Conservation (phyloP, 805 yeast genomes). For the Saturnispora kantuleensis region DNA sequence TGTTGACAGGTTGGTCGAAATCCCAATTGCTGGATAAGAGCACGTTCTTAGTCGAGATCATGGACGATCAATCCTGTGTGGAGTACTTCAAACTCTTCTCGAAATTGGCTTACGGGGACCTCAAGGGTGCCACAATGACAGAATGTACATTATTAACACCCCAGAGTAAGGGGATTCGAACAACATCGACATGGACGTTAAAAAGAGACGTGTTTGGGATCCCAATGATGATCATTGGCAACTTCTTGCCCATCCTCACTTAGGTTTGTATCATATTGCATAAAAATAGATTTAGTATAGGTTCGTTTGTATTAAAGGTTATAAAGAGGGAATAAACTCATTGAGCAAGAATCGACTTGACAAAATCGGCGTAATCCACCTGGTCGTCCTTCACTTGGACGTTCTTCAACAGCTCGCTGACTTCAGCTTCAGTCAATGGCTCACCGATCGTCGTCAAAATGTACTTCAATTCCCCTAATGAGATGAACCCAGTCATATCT, state of each 20-base stretch:
- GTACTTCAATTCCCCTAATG: slow-evolving; percentile 94
- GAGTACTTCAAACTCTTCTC: slow-evolving; percentile 82
- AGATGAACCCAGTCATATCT: slow-evolving; percentile 89
- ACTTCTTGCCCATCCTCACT: slow-evolving; percentile 68
- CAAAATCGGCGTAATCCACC: slow-evolving; percentile 90
- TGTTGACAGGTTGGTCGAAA: slow-evolving; percentile 82
- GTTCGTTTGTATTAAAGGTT: background rate
- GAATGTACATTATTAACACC: slow-evolving; percentile 69
- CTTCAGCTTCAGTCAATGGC: slow-evolving; percentile 81
- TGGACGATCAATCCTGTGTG: slow-evolving; percentile 80
- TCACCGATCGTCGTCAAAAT: slow-evolving; percentile 95
- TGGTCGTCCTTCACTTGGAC: slow-evolving; percentile 91
- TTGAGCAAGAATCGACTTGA: slow-evolving; percentile 86
- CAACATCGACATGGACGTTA: slow-evolving; percentile 86
- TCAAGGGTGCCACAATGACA: slow-evolving; percentile 79
- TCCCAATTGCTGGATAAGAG: slow-evolving; percentile 56
- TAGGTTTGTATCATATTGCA: slow-evolving; percentile 8
- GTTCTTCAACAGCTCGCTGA: slow-evolving; percentile 92
- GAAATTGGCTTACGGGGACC: slow-evolving; percentile 83
- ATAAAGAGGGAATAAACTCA: slow-evolving; percentile 24
- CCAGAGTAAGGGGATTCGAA: slow-evolving; percentile 45
- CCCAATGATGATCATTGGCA: slow-evolving; percentile 95
- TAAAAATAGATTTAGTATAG: background rate
- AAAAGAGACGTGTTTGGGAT: slow-evolving; percentile 93
- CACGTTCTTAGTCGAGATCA: slow-evolving; percentile 68